phyloP scores from a whole-genome alignment of 176 grass and related monocot genomes.

The Phyllostachys edulis region DNA sequence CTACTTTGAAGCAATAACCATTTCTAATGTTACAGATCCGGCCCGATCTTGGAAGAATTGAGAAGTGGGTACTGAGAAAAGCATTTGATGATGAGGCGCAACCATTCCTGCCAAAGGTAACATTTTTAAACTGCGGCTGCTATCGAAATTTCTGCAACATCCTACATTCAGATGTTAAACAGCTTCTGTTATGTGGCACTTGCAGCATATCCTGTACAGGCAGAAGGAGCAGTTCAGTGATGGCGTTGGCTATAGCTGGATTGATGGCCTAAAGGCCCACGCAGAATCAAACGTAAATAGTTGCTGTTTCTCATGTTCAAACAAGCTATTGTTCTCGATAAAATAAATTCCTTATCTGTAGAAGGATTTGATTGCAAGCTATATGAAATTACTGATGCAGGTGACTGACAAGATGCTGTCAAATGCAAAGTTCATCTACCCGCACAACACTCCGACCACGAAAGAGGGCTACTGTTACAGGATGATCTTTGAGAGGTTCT shows the following conservation, averaged over 20 bases:
- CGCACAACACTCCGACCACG: slow-evolving; percentile 59
- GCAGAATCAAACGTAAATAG: slow-evolving; percentile 47
- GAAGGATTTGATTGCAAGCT: background rate
- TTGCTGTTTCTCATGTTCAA: background rate
- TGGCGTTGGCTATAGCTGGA: slow-evolving; percentile 86
- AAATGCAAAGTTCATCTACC: slow-evolving; percentile 59
- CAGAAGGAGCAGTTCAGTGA: slow-evolving; percentile 97
- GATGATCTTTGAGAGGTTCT: background rate
- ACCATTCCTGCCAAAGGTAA: slow-evolving; percentile 74
- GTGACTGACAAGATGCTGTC: slow-evolving; percentile 65
- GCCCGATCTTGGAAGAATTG: slow-evolving; percentile 68
- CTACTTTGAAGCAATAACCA: background rate
- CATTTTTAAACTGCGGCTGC: background rate
- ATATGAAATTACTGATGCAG: slow-evolving; percentile 33
- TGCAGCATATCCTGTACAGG: slow-evolving; percentile 81
- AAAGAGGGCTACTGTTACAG: slow-evolving; percentile 82
- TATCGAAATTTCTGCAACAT: background rate
- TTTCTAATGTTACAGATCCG: slow-evolving; percentile 46
- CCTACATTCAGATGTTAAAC: background rate
- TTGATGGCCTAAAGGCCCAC: slow-evolving; percentile 77
- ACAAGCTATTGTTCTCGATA: too few species aligned
- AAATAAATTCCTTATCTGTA: background rate
- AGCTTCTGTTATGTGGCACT: background rate
- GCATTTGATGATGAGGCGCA: slow-evolving; percentile 78
- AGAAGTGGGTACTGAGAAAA: slow-evolving; percentile 83